These are phyloP conservation scores for Epichloe bromicola DNA, from an alignment of 2,329 filamentous ascomycete species.

Conservation along the genomic window DNA sequence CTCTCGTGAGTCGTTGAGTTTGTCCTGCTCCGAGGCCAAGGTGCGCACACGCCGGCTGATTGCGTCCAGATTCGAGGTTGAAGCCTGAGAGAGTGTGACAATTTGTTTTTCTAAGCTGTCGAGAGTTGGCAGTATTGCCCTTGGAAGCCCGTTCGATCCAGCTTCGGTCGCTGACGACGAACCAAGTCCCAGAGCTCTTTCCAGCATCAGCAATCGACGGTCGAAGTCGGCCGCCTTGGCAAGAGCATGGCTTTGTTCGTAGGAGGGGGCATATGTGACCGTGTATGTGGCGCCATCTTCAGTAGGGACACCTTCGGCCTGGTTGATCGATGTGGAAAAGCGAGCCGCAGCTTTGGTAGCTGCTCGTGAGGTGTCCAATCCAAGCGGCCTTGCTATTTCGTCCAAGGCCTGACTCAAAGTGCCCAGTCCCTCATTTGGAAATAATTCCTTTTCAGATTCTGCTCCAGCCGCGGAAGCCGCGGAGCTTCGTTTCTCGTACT, in stretches of 20 bases:
- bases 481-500: conserved; percentile 42
- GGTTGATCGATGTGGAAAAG: conserved; percentile 8
- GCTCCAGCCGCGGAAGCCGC: conserved; percentile 33
- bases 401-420: conserved; percentile 63
- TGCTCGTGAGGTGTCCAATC: conserved; percentile 7
- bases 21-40: conserved; percentile 60
- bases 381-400: conserved; percentile 35
- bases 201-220: conserved; percentile 61
- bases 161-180: conserved; percentile 52
- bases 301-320: conserved; percentile 10
- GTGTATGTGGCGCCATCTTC: conserved; percentile 41
- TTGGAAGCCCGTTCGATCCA: conserved; percentile 40
- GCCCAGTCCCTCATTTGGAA: conserved; percentile 29
- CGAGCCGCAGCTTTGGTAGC: conserved; percentile 5
- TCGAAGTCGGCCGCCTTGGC: conserved; percentile 83
- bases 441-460: conserved; percentile 33
- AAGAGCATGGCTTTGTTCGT: conserved; percentile 57
- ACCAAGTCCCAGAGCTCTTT: conserved; percentile 69
- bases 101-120: conserved; percentile 73
- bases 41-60: conserved; percentile 57
- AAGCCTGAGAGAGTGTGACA: conserved; percentile 58
- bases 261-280: conserved; percentile 49
- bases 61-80: conserved; percentile 58
- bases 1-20: conserved; percentile 51
- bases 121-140: conserved; percentile 70